A percentile compares a stretch with the other conserved stretches of the same genome.
These are phyloP conservation scores for Cutaneotrichosporon sp. DNA, from an alignment of 1,284 basidiomycete genomes.

Conservation along the genomic window DNA sequence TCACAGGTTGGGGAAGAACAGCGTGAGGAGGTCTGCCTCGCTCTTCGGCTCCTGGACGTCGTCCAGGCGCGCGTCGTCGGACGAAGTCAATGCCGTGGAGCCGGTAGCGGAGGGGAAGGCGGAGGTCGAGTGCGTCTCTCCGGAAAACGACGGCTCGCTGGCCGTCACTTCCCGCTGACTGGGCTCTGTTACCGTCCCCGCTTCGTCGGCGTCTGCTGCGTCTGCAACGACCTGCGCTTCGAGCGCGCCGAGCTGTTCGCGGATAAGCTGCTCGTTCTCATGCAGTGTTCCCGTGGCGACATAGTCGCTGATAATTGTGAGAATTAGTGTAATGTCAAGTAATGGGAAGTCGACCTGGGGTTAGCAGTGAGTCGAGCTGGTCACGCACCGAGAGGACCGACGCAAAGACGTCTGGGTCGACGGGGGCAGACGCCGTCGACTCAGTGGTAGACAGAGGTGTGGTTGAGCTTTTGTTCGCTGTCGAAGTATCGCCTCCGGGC, in stretches of 20 bases:
- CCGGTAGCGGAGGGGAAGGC: background rate
- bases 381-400: conserved; percentile 21
- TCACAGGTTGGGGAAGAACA: conserved; percentile 33
- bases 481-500: too few relatives aligned
- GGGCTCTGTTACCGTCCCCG: background rate
- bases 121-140: background rate
- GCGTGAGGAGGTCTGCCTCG: conserved; percentile 23
- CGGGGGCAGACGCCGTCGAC: too few relatives aligned
- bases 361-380: background rate
- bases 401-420: conserved; percentile 25
- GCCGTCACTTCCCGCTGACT: too few relatives aligned
- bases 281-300: conserved; percentile 21
- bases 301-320: conserved; percentile 41
- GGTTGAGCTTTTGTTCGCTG: too few relatives aligned
- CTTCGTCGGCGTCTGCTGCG: conserved; percentile 11
- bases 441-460: too few relatives aligned
- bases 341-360: conserved; percentile 41
- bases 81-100: background rate
- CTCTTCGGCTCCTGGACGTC: conserved; percentile 4
- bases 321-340: conserved; percentile 39
- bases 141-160: background rate
- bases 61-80: conserved; percentile 4
- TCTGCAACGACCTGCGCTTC: conserved; percentile 45
- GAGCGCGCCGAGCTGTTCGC: conserved; percentile 41
- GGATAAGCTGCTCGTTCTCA: conserved; percentile 25